Conservation (phyloP, 202 grass and related monocot species). For the Bolboschoenoplectus hybrid region DNA sequence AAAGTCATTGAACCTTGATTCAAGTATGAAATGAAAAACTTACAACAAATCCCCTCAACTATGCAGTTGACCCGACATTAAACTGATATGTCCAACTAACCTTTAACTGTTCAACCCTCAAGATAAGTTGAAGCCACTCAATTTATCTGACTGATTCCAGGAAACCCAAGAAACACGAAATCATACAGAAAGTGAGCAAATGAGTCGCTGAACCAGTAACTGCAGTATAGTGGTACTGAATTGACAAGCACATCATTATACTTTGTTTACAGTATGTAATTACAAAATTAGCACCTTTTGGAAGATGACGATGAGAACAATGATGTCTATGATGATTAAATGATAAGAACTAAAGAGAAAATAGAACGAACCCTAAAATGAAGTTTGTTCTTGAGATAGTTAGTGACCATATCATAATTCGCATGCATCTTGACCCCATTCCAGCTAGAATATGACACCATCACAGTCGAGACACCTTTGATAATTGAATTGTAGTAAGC, state of each 20-base stretch:
- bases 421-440: constrained; percentile 97
- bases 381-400: constrained; percentile 82
- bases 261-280: constrained; percentile 15
- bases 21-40: background rate
- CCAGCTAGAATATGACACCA: constrained; percentile 98
- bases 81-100: background rate
- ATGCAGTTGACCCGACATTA: constrained; percentile 6
- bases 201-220: background rate
- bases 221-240: background rate
- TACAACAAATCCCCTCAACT: background rate
- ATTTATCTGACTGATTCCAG: background rate
- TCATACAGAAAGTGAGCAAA: constrained; percentile 19
- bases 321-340: constrained; percentile 32
- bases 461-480: constrained; percentile 90
- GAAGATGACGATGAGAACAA: constrained; percentile 5
- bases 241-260: background rate
- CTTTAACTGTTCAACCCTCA: background rate
- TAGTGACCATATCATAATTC: constrained; percentile 77
- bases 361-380: constrained; percentile 67
- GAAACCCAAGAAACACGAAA: background rate
- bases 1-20: background rate
- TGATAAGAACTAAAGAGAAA: constrained; percentile 20
- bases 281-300: background rate
- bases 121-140: background rate
- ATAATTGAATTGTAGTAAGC: constrained; percentile 86